Base-by-base conservation (phyloP, 2,329 filamentous ascomycete species). In the Sporothrix brasiliensis region DNA sequence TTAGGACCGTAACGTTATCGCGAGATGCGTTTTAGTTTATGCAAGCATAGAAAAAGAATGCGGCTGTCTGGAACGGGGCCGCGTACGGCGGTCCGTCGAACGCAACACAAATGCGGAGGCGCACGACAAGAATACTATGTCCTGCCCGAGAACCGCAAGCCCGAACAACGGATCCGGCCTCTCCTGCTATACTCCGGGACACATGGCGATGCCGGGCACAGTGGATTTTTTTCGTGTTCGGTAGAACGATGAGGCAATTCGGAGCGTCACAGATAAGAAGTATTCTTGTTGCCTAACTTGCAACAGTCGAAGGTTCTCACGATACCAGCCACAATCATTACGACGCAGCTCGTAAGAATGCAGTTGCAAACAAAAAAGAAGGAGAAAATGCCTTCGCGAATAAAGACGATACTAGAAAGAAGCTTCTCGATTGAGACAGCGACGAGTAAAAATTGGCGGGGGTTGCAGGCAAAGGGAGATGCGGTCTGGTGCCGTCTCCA, bases 1-100 rank as follows among this genome's bases (percentile, higher is more conserved):
- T 41, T 14, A 9, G 30, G 39, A 24, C 44, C 10, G 19, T 39
- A 34, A 61, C 21, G 11, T 24, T 14, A 13, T 53, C 4, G 27
- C 7, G n/a, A n/a, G 16, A n/a, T 60, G 54, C 39, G 2, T 27
- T 41, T 60, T 47, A 49, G 41, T 24, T 27, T 47, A 44, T 6
- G 4, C 19, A 44, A 49, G 9, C 41, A 6, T 47, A 1, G 39
- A 27, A 30, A 30, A 16, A 50, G 44, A 65, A 65, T 65, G 61
- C 24, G 61, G 44, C 16, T 65, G 61, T 44, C 61, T 65, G 61
- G 61, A 34, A 65, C 61, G 61, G 61, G 61, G 61, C 44, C 4
- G 16, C 39, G 39, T 63, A 63, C 58, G n/a, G 21, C 10, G 34
- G 34, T 60, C 41, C 16, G n/a, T 61, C 44, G 60, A 50, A 11